Evolutionary conservation across 2,329 filamentous ascomycete genomes (phyloP).

Genomic region (Beauveria australis): DNA sequence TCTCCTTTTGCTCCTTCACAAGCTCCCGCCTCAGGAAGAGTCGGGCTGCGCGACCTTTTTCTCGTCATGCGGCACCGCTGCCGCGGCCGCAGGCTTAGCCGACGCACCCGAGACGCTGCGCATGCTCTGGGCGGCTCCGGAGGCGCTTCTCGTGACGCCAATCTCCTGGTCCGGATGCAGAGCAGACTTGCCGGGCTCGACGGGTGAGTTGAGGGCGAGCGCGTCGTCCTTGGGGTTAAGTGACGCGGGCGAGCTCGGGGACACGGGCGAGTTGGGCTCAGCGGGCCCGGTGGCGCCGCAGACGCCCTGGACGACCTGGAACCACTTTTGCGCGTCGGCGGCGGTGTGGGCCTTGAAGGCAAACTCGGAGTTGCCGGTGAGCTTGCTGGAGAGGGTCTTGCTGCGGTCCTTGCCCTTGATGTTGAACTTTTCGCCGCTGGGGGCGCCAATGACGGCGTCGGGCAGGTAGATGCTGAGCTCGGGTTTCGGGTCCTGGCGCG

Average conservation of each 20-base stretch:
- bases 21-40: not conserved
- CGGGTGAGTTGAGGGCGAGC: slow-evolving; percentile 3
- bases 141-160: slow-evolving; percentile 6
- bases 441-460: slow-evolving; percentile 69
- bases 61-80: not conserved
- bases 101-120: slow-evolving; percentile 20
- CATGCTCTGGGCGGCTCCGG: slow-evolving; percentile 15
- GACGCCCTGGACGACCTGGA: slow-evolving; percentile 57
- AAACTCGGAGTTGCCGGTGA: slow-evolving; percentile 72
- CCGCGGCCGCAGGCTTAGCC: not conserved
- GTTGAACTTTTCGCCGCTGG: slow-evolving; percentile 76
- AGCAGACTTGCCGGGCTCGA: not conserved
- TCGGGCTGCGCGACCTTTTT: slow-evolving; percentile 1
- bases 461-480: slow-evolving; percentile 89
- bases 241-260: slow-evolving; percentile 2
- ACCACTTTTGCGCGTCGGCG: slow-evolving; percentile 79
- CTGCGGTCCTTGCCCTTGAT: slow-evolving; percentile 91
- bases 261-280: slow-evolving; percentile 20
- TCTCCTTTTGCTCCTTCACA: not conserved
- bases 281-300: slow-evolving; percentile 42
- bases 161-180: slow-evolving; percentile 4
- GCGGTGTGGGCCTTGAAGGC: slow-evolving; percentile 81
- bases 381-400: slow-evolving; percentile 70
- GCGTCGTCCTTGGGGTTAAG: not conserved
- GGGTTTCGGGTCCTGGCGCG: slow-evolving; percentile 64